phyloP scores from a whole-genome alignment of 2,329 filamentous ascomycete species.

The Zelopaecilomyces penicillatus region DNA sequence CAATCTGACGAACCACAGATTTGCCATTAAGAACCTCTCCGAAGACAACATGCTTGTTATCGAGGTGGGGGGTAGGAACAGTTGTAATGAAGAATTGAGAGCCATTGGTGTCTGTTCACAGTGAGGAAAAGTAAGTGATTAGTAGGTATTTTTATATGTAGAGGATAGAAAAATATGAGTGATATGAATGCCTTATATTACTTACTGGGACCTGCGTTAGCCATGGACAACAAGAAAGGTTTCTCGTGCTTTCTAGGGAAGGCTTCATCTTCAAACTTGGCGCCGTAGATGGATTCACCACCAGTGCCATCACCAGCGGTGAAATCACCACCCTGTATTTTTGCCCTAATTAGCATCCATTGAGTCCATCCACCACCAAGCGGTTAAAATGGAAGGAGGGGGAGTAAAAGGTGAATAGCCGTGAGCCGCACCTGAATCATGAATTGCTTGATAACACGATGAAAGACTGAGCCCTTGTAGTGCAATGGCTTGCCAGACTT shows the following conservation, averaged over 20 bases:
- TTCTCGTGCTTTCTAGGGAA: slow-evolving; percentile 86
- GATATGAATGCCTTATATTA: slow-evolving; percentile 7
- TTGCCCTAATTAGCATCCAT: no score
- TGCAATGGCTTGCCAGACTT: slow-evolving; percentile 76
- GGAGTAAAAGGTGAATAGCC: background rate
- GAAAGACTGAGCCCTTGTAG: slow-evolving; percentile 90
- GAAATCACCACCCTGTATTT: slow-evolving; percentile 76
- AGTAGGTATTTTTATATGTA: background rate
- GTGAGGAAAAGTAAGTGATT: slow-evolving; percentile 5
- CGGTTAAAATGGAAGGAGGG: background rate
- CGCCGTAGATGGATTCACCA: slow-evolving; percentile 94
- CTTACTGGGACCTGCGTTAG: slow-evolving; percentile 85
- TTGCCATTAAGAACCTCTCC: slow-evolving; percentile 91
- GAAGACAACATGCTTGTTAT: slow-evolving; percentile 96
- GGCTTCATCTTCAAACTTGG: slow-evolving; percentile 96
- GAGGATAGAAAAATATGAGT: background rate
- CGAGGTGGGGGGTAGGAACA: slow-evolving; percentile 86
- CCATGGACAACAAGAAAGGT: slow-evolving; percentile 94
- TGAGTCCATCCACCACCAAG: no score
- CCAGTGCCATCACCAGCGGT: slow-evolving; percentile 90
- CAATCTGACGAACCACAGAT: slow-evolving; percentile 80
- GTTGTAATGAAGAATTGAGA: slow-evolving; percentile 98
- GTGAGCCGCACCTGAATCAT: slow-evolving; percentile 57
- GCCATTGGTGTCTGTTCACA: slow-evolving; percentile 69
- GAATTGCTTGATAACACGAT: slow-evolving; percentile 96